Conservation (phyloP, 345 rosid genomes). For the Aquilaria yunnanensis region DNA sequence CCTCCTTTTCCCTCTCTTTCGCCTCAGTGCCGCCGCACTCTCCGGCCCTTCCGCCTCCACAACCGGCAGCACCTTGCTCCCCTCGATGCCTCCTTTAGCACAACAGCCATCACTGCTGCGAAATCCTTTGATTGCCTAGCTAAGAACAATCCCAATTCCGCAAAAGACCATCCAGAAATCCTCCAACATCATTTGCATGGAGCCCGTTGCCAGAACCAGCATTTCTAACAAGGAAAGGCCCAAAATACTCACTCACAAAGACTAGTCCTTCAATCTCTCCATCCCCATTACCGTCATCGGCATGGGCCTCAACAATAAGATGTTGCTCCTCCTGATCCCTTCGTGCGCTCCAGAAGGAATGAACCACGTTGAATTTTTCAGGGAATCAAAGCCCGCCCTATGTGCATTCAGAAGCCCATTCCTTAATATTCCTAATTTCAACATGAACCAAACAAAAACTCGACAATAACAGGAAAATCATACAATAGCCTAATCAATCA, state of each 20-base stretch:
- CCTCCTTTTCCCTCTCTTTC: too few species aligned
- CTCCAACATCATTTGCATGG: constrained; percentile 24
- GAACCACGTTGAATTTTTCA: constrained; percentile 29
- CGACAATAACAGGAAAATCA: too few species aligned
- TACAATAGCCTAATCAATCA: too few species aligned
- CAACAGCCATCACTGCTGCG: too few species aligned
- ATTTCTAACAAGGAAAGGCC: constrained; percentile 9
- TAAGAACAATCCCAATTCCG: too few species aligned
- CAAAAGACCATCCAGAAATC: constrained; percentile 2
- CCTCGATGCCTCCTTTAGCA: too few species aligned
- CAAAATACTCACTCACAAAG: constrained; percentile 14
- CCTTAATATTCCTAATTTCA: too few species aligned
- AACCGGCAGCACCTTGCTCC: too few species aligned
- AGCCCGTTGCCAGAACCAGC: constrained; percentile 29
- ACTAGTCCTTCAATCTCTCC: constrained; percentile 17
- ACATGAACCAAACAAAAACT: too few species aligned
- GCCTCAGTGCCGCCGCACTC: too few species aligned
- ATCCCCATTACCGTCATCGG: constrained; percentile 26
- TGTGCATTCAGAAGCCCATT: constrained; percentile 4
- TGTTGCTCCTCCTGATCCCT: background rate
- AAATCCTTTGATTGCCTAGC: too few species aligned
- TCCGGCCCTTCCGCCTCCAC: too few species aligned
- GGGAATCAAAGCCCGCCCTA: constrained; percentile 24
- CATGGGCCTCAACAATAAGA: constrained; percentile 22
- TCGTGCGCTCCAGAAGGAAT: constrained; percentile 28